Evolutionary conservation across 768 basidiomycete species (phyloP), one percentile per base, ranked within the genome.

Genomic region (Lentinula detonsa): DNA sequence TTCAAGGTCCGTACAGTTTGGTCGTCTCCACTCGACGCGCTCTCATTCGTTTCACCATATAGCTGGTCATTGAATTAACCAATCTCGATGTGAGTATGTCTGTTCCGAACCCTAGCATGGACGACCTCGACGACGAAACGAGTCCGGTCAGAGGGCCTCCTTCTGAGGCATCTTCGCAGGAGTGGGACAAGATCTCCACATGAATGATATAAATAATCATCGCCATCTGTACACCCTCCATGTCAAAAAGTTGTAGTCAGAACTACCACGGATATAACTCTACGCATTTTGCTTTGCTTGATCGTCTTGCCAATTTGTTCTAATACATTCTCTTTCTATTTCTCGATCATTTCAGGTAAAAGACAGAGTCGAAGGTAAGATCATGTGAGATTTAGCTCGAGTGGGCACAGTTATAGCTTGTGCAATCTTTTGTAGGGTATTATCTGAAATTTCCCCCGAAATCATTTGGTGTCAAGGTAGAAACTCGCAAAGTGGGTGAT

Each of bases 121-220:
- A 74, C 59, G 73, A 72, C 39, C 72, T 73, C 62, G 83, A 83
- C 66, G 84, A 85, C 62, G 82, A 85, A 66, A 74, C 75, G 67
- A 88, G 85, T 72, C 85, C 84, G 61, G 80, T 78, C 57, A 76
- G 81, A 70, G 73, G 77, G 50, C 88, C 90, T 58, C 91, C 91
- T 59, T 93, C 92, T 61, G 92, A 91, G 76, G 78, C 90, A 35
- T 91, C 92, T 45, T 94, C 92, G 55, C 90, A 91, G 75, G 92
- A 93, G 72, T 94, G 91, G 92, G 92, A 94, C 75, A 87, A 81
- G 66, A 74, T 94, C 76, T 90, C 91, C 62, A 72, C 68, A 65
- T 69, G 63, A 66, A 66, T 59, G 55, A 60, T 67, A 59, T 68
- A 72, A 64, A 74, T 71, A 78, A 34, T 58, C 18, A 45, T 23